Evolutionary conservation across 2,329 filamentous ascomycete species (phyloP).

Genomic region (Colletotrichum paranaense): DNA sequence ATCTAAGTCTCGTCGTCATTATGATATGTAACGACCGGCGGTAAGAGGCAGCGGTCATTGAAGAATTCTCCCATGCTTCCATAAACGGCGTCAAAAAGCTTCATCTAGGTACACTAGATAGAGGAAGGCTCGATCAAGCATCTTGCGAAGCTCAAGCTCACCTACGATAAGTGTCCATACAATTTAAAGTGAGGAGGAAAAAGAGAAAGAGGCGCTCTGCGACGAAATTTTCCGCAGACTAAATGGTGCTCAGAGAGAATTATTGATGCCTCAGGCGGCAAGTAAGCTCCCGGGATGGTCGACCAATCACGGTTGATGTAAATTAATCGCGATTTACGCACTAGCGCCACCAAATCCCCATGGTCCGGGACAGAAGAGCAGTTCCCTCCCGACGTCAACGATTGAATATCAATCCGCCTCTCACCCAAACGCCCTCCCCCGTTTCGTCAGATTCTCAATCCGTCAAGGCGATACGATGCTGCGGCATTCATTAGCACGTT

Average conservation of each 20-base stretch:
- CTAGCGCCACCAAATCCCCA: slow-evolving; percentile 51
- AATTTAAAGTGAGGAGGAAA: slow-evolving; percentile 64
- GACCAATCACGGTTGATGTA: slow-evolving; percentile 56
- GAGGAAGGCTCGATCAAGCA: slow-evolving; percentile 73
- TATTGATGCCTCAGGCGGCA: slow-evolving; percentile 51
- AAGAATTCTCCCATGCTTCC: slow-evolving; percentile 76
- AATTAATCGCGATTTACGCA: slow-evolving; percentile 53
- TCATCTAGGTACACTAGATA: slow-evolving; percentile 75
- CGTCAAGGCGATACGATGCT: slow-evolving; percentile 75
- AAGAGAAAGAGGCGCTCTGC: slow-evolving; percentile 45
- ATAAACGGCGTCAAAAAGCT: slow-evolving; percentile 73
- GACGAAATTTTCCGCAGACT: slow-evolving; percentile 29
- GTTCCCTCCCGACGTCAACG: slow-evolving; percentile 53
- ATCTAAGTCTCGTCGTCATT: background rate
- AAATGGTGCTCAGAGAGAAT: slow-evolving; percentile 9
- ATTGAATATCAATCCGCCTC: slow-evolving; percentile 51
- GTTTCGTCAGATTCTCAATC: slow-evolving; percentile 54
- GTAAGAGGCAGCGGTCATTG: slow-evolving; percentile 76
- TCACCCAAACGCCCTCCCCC: slow-evolving; percentile 38
- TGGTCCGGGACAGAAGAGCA: slow-evolving; percentile 47
- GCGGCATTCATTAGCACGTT: slow-evolving; percentile 75
- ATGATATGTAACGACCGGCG: slow-evolving; percentile 75
- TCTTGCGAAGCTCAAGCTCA: slow-evolving; percentile 65
- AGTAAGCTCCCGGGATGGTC: slow-evolving; percentile 22
- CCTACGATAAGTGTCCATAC: slow-evolving; percentile 81